Conservation (phyloP, 768 basidiomycete genomes). For the Cantharellus cinnabarinus region DNA sequence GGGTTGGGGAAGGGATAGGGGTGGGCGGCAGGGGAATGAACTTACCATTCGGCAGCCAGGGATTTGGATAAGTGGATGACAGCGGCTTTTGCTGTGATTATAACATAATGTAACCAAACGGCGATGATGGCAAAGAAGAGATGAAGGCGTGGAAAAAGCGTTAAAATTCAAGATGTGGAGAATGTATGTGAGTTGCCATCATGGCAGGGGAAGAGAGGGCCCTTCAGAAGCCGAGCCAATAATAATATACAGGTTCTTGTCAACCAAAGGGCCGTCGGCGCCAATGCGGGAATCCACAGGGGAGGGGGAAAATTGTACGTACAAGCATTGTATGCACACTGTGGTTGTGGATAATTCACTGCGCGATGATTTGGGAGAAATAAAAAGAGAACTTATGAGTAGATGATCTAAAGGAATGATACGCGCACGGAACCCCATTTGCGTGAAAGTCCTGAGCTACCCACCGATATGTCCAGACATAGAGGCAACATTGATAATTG, state of each 20-base stretch:
- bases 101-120: no score
- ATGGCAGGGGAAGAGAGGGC: no score
- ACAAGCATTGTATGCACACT: slow-evolving; percentile 9
- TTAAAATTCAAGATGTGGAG: no score
- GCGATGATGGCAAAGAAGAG: no score
- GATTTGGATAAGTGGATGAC: slow-evolving; percentile 8
- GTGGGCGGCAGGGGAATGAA: not conserved
- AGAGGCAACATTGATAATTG: slow-evolving; percentile 7
- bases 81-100: slow-evolving; percentile 3
- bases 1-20: not conserved
- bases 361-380: not conserved
- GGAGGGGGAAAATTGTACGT: not conserved
- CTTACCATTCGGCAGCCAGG: slow-evolving; percentile 7
- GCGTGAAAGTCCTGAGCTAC: not conserved
- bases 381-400: not conserved
- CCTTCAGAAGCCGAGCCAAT: no score
- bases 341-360: slow-evolving; percentile 7
- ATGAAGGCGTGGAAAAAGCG: no score
- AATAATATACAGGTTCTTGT: no score
- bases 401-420: not conserved
- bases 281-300: no score
- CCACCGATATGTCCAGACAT: slow-evolving; percentile 5
- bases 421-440: no score
- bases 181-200: no score
- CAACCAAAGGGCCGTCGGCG: no score